Evolutionary conservation across 225 moss, liverwort and hornwort genomes (phyloP).

Genomic region (Physcomitrium patens): DNA sequence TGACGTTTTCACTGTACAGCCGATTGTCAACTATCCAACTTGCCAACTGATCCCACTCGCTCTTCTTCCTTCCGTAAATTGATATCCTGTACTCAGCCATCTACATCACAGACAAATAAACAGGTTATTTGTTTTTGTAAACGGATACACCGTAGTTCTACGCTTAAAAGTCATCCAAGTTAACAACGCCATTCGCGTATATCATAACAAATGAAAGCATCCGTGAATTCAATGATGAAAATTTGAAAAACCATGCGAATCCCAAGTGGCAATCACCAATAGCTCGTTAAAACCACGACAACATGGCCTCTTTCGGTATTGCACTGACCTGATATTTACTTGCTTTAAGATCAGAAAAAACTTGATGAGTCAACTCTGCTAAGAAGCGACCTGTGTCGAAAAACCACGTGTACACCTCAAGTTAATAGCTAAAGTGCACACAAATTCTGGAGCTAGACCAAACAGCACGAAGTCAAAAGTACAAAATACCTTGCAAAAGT

Average conservation of each 20-base stretch:
- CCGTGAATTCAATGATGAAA: background rate
- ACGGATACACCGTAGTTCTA: background rate
- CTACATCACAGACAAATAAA: slow-evolving; percentile 31
- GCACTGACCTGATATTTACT: slow-evolving; percentile 79
- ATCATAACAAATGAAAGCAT: background rate
- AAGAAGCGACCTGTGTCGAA: slow-evolving; percentile 67
- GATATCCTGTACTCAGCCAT: slow-evolving; percentile 98
- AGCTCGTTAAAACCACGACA: background rate
- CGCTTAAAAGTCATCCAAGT: slow-evolving; percentile 1
- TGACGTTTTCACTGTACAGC: slow-evolving; percentile 82
- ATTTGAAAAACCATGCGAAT: background rate
- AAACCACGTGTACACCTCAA: slow-evolving; percentile 17
- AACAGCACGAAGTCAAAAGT: background rate
- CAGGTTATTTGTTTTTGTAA: background rate
- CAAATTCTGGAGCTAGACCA: background rate
- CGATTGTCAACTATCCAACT: slow-evolving; percentile 85
- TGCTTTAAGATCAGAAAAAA: slow-evolving; percentile 78
- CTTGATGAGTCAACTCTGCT: slow-evolving; percentile 82
- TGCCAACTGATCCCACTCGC: slow-evolving; percentile 92
- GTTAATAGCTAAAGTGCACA: background rate
- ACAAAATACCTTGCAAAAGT: background rate
- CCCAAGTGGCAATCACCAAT: background rate
- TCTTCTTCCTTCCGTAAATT: slow-evolving; percentile 84
- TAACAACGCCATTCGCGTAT: background rate
- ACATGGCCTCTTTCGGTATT: background rate